Conservation (phyloP, 192 early-diverging fungal genomes). For the Entophlyctis helioformis region DNA sequence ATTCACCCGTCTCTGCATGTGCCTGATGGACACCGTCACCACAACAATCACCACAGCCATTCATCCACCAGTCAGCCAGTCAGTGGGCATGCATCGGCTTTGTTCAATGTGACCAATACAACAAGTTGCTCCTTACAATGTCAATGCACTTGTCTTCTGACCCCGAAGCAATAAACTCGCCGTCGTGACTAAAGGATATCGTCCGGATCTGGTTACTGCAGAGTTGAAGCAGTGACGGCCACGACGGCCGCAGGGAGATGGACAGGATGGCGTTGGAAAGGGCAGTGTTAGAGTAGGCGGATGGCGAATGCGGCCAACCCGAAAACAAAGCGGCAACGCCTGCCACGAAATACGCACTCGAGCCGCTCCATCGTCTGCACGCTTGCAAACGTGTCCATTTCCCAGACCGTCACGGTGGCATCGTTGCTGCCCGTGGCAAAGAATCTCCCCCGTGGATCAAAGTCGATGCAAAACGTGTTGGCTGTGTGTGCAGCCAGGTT, state of each 20-base stretch:
- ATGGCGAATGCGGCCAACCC: too few relatives aligned
- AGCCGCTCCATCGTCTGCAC: conserved; percentile 54
- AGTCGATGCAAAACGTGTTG: conserved; percentile 69
- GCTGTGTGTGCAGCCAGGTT: conserved; percentile 59
- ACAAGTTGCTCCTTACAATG: conserved; percentile 36
- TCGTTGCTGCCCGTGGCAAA: conserved; percentile 70
- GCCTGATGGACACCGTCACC: conserved; percentile 25
- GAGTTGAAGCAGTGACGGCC: too few relatives aligned
- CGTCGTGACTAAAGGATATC: conserved; percentile 68
- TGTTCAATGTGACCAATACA: background rate
- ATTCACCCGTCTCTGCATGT: conserved; percentile 59
- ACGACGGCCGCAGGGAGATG: too few relatives aligned
- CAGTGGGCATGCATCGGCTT: too few relatives aligned
- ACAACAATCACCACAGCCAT: background rate
- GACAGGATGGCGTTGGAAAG: background rate
- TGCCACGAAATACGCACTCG: conserved; percentile 29
- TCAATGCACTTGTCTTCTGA: conserved; percentile 71
- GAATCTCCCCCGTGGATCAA: conserved; percentile 68
- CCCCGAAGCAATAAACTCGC: conserved; percentile 58
- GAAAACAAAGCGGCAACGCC: too few relatives aligned
- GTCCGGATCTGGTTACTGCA: conserved; percentile 62
- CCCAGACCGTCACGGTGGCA: conserved; percentile 64
- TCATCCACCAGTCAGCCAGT: too few relatives aligned
- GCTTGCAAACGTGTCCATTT: conserved; percentile 50
- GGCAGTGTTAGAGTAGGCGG: too few relatives aligned